Percentiles rank a stretch among this genome's conserved stretches.
phyloP scores from a whole-genome alignment of 2,329 filamentous ascomycete species.

The Cladosporium colombiae region DNA sequence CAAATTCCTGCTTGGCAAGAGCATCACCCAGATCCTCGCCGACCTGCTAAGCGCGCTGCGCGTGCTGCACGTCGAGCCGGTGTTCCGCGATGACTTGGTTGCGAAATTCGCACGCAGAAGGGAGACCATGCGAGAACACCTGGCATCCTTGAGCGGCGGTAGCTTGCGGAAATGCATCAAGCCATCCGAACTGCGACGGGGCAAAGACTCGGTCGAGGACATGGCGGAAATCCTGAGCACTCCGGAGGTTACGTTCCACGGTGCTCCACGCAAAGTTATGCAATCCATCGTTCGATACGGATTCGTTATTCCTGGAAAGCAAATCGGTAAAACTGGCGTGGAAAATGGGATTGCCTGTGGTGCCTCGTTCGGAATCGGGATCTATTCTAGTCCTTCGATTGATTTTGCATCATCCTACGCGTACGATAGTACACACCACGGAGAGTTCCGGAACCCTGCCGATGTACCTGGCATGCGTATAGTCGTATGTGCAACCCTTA shows the following conservation, averaged over 20 bases:
- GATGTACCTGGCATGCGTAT: slow-evolving; percentile 45
- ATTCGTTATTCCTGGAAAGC: slow-evolving; percentile 43
- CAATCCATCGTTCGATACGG: slow-evolving; percentile 49
- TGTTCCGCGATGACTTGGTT: slow-evolving; percentile 25
- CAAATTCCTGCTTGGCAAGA: slow-evolving; percentile 22
- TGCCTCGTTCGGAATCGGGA: slow-evolving; percentile 44
- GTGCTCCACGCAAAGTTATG: slow-evolving; percentile 31
- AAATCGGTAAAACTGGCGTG: slow-evolving; percentile 33
- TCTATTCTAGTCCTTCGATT: slow-evolving; percentile 49
- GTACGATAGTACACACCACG: slow-evolving; percentile 28
- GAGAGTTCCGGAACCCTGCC: slow-evolving; percentile 4
- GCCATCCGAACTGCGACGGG: not conserved
- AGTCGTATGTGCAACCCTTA: slow-evolving; percentile 50
- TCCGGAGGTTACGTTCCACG: slow-evolving; percentile 45
- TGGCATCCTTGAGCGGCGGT: not conserved
- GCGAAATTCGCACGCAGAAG: slow-evolving; percentile 15
- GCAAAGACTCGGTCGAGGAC: slow-evolving; percentile 31
- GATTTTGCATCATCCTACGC: slow-evolving; percentile 44
- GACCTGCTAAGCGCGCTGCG: slow-evolving; percentile 15
- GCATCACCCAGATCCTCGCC: slow-evolving; percentile 20
- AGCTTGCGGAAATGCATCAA: not conserved
- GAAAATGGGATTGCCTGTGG: slow-evolving; percentile 39
- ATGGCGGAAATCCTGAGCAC: slow-evolving; percentile 41
- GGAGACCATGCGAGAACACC: slow-evolving; percentile 4
- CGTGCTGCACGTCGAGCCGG: slow-evolving; percentile 24